Conservation (phyloP, 495 filamentous ascomycete species). For the Aspergillus bridgeri region DNA sequence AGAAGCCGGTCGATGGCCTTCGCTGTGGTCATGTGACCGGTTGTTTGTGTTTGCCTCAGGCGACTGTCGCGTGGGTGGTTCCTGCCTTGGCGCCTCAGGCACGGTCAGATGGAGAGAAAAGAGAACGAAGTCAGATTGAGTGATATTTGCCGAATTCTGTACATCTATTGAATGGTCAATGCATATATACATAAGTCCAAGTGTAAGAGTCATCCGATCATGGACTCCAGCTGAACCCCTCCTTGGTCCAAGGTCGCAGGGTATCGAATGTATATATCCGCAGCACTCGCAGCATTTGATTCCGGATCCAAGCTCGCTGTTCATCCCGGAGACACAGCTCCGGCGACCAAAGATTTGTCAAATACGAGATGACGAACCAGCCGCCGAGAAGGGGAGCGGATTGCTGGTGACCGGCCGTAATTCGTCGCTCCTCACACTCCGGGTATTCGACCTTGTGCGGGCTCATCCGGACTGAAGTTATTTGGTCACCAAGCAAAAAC, state of each 20-base stretch:
- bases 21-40: slow-evolving; percentile 3
- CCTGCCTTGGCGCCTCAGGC: too few species aligned
- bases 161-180: not conserved
- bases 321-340: slow-evolving; percentile 24
- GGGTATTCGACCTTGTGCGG: slow-evolving; percentile 35
- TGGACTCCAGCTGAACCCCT: not conserved
- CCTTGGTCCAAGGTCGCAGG: not conserved
- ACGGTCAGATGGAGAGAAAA: too few species aligned
- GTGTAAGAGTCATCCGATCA: not conserved
- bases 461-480: slow-evolving; percentile 27
- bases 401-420: slow-evolving; percentile 26
- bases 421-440: slow-evolving; percentile 24
- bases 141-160: not conserved
- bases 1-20: not conserved
- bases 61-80: not conserved
- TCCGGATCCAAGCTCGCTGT: slow-evolving; percentile 26
- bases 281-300: slow-evolving; percentile 33
- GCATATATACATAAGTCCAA: not conserved
- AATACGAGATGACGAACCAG: slow-evolving; percentile 29
- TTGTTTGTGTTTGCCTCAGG: slow-evolving; percentile 9
- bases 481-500: slow-evolving; percentile 40
- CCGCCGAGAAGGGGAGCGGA: slow-evolving; percentile 36
- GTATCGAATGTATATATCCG: slow-evolving; percentile 28
- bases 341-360: slow-evolving; percentile 23
- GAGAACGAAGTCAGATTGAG: not conserved